Evolutionary conservation across 2,329 filamentous ascomycete species (phyloP).

Genomic region (Paramyrothecium sp.): DNA sequence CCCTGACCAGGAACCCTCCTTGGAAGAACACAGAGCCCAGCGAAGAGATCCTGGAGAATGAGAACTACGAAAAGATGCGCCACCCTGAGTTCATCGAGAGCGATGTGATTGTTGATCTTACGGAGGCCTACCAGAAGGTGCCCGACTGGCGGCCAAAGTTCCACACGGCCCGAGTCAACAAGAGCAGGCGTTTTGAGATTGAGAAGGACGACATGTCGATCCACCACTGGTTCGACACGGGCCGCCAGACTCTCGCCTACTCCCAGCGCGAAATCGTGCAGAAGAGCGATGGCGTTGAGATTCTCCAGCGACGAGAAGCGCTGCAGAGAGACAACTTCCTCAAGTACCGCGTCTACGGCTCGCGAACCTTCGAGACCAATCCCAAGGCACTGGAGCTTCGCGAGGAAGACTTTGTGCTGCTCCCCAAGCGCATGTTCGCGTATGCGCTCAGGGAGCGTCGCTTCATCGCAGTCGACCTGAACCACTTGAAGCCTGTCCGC

Average conservation of each 20-base stretch:
- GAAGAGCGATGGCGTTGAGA: constrained; percentile 31
- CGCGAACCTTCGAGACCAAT: constrained; percentile 30
- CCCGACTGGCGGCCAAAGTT: constrained; percentile 34
- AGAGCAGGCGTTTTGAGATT: constrained; percentile 26
- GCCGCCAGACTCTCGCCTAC: constrained; percentile 26
- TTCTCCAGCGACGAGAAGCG: constrained; percentile 34
- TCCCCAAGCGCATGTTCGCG: constrained; percentile 40
- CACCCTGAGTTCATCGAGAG: constrained; percentile 39
- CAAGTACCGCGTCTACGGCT: constrained; percentile 30
- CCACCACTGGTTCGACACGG: constrained; percentile 33
- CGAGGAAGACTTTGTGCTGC: constrained; percentile 27
- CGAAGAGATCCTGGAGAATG: constrained; percentile 27
- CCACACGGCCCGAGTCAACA: constrained; percentile 25
- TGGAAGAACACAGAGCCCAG: constrained; percentile 21
- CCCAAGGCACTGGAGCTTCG: constrained; percentile 23
- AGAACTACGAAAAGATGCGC: constrained; percentile 29
- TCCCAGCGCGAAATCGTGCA: constrained; percentile 33
- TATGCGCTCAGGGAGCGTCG: constrained; percentile 38
- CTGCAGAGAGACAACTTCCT: constrained; percentile 31
- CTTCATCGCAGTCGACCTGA: constrained; percentile 35
- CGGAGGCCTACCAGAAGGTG: constrained; percentile 36
- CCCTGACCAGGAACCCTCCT: constrained; percentile 34
- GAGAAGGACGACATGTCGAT: constrained; percentile 34
- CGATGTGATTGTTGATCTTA: constrained; percentile 41
- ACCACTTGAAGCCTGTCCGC: constrained; percentile 31